Percentiles rank a stretch among this genome's conserved stretches.
Conservation (phyloP, 371 early-diverging fungal genomes). For the Conidiobolus incongruus region DNA sequence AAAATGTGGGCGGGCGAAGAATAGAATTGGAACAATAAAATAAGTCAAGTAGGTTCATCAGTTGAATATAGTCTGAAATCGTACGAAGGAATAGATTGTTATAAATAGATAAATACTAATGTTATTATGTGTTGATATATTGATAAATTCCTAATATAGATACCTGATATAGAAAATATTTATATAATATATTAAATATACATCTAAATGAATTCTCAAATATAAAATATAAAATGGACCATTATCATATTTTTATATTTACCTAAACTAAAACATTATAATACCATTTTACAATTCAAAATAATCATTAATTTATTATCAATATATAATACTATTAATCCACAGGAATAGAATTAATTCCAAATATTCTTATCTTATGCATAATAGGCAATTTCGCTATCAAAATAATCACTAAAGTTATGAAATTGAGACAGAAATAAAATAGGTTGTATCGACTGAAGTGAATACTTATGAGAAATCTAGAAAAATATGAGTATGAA, state of each 20-base stretch:
- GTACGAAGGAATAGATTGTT: too few relatives aligned
- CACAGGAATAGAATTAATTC: conserved; percentile 49
- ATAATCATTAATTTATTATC: background rate
- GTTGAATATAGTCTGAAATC: too few relatives aligned
- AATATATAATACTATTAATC: background rate
- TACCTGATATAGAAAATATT: too few relatives aligned
- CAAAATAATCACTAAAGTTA: conserved; percentile 51
- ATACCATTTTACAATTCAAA: background rate
- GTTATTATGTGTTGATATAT: too few relatives aligned
- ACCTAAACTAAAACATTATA: background rate
- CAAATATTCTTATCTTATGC: conserved; percentile 89
- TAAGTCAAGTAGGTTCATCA: too few relatives aligned
- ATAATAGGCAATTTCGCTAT: conserved; percentile 86
- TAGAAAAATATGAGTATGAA: conserved; percentile 11
- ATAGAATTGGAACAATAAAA: too few relatives aligned
- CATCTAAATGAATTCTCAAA: background rate
- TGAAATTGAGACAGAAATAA: conserved; percentile 70
- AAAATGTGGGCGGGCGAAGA: too few relatives aligned
- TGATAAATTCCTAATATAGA: too few relatives aligned
- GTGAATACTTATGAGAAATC: conserved; percentile 85
- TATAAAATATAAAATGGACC: background rate
- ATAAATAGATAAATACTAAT: too few relatives aligned
- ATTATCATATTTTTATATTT: background rate
- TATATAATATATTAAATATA: background rate
- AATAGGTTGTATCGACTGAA: conserved; percentile 80